Conservation (phyloP, 495 filamentous ascomycete genomes). For the Xylaria scruposa region DNA sequence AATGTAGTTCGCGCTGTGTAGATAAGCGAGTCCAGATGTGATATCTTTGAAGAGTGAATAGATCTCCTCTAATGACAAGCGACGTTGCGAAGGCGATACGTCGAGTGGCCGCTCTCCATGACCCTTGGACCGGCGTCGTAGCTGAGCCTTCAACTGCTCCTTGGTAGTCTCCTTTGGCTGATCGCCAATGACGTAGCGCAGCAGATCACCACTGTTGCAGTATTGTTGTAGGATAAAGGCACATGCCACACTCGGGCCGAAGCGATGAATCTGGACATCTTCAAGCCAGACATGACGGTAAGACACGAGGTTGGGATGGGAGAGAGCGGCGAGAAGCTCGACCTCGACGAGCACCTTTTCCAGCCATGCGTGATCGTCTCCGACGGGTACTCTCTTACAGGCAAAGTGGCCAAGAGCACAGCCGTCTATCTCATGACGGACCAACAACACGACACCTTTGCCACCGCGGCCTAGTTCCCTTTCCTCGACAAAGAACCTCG, state of each 20-base stretch:
- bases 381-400: slow-evolving; percentile 95
- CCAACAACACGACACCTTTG: slow-evolving; percentile 91
- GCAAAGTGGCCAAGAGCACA: slow-evolving; percentile 88
- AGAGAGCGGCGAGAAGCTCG: slow-evolving; percentile 85
- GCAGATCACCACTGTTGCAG: slow-evolving; percentile 92
- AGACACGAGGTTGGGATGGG: slow-evolving; percentile 94
- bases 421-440: slow-evolving; percentile 87
- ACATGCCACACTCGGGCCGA: slow-evolving; percentile 91
- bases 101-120: slow-evolving; percentile 51
- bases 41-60: slow-evolving; percentile 97
- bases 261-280: slow-evolving; percentile 78
- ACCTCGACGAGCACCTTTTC: slow-evolving; percentile 93
- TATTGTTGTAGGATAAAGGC: slow-evolving; percentile 98
- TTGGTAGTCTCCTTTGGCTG: slow-evolving; percentile 66
- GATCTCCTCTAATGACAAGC: slow-evolving; percentile 85
- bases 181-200: slow-evolving; percentile 81
- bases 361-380: slow-evolving; percentile 93
- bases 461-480: slow-evolving; percentile 85
- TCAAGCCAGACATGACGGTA: slow-evolving; percentile 98
- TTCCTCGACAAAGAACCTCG: slow-evolving; percentile 88
- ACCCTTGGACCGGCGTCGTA: slow-evolving; percentile 77
- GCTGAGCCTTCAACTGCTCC: slow-evolving; percentile 84
- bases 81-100: slow-evolving; percentile 59
- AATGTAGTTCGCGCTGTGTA: slow-evolving; percentile 93
- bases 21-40: slow-evolving; percentile 85